Evolutionary conservation across 2,329 filamentous ascomycete species (phyloP).

Genomic region (Xylariaceae sp.): DNA sequence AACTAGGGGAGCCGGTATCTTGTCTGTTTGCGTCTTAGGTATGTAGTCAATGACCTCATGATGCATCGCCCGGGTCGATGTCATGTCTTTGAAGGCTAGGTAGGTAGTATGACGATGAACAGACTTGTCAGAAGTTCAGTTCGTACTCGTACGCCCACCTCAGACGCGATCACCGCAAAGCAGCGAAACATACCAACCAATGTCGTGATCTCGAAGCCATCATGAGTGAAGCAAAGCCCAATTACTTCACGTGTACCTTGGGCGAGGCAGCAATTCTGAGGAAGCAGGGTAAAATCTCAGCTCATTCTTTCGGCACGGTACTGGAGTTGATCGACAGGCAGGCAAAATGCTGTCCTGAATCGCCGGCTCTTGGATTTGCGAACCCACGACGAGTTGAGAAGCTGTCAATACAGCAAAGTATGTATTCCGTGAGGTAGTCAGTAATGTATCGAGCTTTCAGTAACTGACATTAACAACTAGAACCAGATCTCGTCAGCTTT

Average conservation of each 20-base stretch:
- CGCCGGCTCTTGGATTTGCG: constrained; percentile 48
- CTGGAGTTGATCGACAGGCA: constrained; percentile 47
- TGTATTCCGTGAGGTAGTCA: neutral
- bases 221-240: constrained; percentile 27
- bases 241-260: constrained; percentile 58
- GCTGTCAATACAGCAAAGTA: neutral
- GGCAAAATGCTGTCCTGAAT: constrained; percentile 34
- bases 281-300: constrained; percentile 11
- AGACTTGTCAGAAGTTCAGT: neutral
- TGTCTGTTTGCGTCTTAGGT: neutral
- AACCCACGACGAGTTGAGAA: constrained; percentile 14
- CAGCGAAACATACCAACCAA: neutral
- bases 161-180: neutral
- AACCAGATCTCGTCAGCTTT: constrained; percentile 1
- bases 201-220: neutral
- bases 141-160: neutral
- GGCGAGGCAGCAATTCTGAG: constrained; percentile 46
- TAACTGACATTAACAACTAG: neutral
- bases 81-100: neutral
- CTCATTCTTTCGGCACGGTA: constrained; percentile 41
- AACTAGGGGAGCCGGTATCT: neutral
- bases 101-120: neutral
- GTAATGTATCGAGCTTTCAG: neutral
- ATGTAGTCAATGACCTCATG: neutral
- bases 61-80: neutral